Evolutionary conservation across 139 green algal genomes (phyloP).

Genomic region (Parachlorella kessleri): DNA sequence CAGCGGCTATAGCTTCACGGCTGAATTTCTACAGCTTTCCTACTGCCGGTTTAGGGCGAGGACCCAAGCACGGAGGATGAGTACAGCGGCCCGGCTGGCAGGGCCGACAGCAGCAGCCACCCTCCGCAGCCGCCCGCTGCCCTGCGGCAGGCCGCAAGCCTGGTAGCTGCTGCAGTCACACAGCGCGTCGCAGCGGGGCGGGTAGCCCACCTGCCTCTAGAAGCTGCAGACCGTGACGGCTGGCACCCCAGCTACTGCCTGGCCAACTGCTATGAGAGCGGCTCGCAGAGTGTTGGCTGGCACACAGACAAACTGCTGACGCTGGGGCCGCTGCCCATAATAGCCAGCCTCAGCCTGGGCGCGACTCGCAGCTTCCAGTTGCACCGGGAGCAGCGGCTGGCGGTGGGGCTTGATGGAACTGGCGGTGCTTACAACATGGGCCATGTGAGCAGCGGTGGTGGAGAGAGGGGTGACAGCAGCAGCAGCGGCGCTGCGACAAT

Average conservation of each 20-base stretch:
- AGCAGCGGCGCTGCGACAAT: too few relatives aligned
- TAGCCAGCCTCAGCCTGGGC: slow-evolving; percentile 40
- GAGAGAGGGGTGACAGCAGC: background rate
- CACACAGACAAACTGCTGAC: slow-evolving; percentile 41
- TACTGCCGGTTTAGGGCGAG: too few relatives aligned
- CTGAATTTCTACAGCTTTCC: too few relatives aligned
- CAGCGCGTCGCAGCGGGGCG: background rate
- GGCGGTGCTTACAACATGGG: background rate
- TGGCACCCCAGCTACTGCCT: slow-evolving; percentile 30
- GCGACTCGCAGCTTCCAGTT: slow-evolving; percentile 41
- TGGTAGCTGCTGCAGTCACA: slow-evolving; percentile 8
- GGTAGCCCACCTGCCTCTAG: background rate
- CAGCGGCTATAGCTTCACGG: too few relatives aligned
- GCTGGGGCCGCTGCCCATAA: slow-evolving; percentile 37
- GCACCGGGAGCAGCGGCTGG: slow-evolving; percentile 6
- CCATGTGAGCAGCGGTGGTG: background rate
- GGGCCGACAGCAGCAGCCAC: background rate
- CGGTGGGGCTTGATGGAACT: too few relatives aligned
- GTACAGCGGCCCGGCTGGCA: background rate
- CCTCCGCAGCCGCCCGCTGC: background rate
- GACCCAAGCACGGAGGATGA: too few relatives aligned
- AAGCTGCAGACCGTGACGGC: slow-evolving; percentile 7
- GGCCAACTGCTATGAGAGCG: slow-evolving; percentile 35
- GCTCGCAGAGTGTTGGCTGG: slow-evolving; percentile 3
- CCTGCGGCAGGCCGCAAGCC: background rate